Percentiles rank a stretch among this genome's conserved stretches.
phyloP scores from a whole-genome alignment of 164 flowering plant species.

The Stephania cephalantha region DNA sequence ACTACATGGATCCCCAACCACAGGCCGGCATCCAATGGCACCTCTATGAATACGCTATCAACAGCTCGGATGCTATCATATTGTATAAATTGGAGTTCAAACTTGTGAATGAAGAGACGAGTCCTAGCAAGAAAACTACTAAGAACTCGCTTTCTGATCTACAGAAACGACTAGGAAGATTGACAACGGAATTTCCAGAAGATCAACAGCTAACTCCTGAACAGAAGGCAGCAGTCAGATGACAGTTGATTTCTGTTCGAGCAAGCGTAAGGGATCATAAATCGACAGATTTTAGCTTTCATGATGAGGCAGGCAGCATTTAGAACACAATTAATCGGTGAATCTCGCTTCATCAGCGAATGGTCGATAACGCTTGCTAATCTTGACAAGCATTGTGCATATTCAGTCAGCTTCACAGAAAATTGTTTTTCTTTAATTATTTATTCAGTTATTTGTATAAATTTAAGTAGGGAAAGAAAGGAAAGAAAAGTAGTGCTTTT shows the following conservation, averaged over 20 bases:
- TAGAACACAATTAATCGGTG: too few relatives aligned
- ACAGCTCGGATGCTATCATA: conserved; percentile 67
- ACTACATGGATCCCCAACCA: conserved; percentile 99
- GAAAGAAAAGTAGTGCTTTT: too few relatives aligned
- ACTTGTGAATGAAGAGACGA: conserved; percentile 76
- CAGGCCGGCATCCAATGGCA: conserved; percentile 72
- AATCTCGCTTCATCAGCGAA: too few relatives aligned
- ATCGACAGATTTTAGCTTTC: too few relatives aligned
- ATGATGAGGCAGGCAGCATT: too few relatives aligned
- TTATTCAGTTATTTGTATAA: too few relatives aligned
- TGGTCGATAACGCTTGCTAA: too few relatives aligned
- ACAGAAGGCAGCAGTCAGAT: conserved; percentile 25
- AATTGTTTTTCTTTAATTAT: too few relatives aligned
- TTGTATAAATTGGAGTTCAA: conserved; percentile 81
- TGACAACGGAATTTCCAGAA: conserved; percentile 62
- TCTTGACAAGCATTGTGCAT: too few relatives aligned
- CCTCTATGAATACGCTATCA: conserved; percentile 90
- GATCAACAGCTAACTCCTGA: conserved; percentile 46
- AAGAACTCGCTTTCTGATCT: conserved; percentile 71
- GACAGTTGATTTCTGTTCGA: conserved; percentile 13
- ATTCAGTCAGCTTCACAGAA: too few relatives aligned
- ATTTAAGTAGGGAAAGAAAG: too few relatives aligned
- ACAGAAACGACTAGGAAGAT: conserved; percentile 89
- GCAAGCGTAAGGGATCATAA: background rate
- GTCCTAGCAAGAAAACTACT: conserved; percentile 52